Conservation (phyloP, 805 yeast genomes). For the Wickerhamia fluorescens region DNA sequence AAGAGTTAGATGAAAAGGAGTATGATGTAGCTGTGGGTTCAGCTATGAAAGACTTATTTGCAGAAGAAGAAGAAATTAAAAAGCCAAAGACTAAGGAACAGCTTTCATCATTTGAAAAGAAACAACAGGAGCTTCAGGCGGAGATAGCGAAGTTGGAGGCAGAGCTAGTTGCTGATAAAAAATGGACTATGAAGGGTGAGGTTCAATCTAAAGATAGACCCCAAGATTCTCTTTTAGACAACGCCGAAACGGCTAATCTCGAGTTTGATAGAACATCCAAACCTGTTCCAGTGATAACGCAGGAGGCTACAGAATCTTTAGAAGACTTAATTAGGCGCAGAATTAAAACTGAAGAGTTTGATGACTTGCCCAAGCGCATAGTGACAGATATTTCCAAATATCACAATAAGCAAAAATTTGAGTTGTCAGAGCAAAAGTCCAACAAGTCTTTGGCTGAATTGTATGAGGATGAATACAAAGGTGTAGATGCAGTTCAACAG, state of each 20-base stretch:
- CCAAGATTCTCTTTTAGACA: constrained; percentile 73
- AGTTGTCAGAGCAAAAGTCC: constrained; percentile 79
- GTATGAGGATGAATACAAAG: constrained; percentile 77
- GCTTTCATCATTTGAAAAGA: constrained; percentile 75
- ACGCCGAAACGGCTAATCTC: constrained; percentile 44
- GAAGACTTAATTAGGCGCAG: constrained; percentile 87
- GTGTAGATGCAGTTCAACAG: constrained; percentile 31
- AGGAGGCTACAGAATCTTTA: constrained; percentile 74
- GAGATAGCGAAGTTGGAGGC: constrained; percentile 78
- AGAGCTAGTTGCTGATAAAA: constrained; percentile 84
- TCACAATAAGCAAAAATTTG: constrained; percentile 40
- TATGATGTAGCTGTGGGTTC: constrained; percentile 53
- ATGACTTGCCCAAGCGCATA: constrained; percentile 73
- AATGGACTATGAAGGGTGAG: constrained; percentile 95
- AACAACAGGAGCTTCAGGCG: constrained; percentile 65
- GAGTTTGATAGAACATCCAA: constrained; percentile 92
- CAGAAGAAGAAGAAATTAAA: constrained; percentile 21
- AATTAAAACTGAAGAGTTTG: constrained; percentile 67
- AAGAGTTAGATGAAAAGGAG: constrained; percentile 48
- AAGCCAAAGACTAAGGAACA: constrained; percentile 12
- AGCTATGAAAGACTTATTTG: constrained; percentile 59
- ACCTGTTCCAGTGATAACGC: constrained; percentile 93
- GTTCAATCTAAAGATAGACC: constrained; percentile 77
- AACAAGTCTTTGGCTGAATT: constrained; percentile 83
- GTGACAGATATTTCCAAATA: constrained; percentile 60